Evolutionary conservation across 202 grass and related monocot species (phyloP).

Genomic region (Elaeis oleifera): DNA sequence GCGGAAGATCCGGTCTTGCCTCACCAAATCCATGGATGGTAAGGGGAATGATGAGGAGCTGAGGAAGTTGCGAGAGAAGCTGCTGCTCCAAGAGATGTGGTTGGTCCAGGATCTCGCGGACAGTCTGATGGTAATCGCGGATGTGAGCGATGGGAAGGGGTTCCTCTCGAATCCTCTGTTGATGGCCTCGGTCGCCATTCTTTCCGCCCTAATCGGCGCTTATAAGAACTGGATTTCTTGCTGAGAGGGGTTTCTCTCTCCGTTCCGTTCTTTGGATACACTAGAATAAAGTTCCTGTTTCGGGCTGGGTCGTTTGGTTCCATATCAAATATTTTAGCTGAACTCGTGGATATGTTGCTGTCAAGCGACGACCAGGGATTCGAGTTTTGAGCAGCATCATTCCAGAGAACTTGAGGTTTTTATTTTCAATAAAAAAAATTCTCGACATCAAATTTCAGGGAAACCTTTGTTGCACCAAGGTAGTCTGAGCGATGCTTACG

Average conservation of each 20-base stretch:
- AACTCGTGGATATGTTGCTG: too few species aligned
- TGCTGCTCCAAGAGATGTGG: slow-evolving; percentile 59
- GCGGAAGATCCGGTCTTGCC: slow-evolving; percentile 36
- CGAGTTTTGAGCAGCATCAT: too few species aligned
- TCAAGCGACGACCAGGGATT: too few species aligned
- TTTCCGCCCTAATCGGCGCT: slow-evolving; percentile 71
- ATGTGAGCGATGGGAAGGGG: slow-evolving; percentile 52
- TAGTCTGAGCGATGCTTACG: too few species aligned
- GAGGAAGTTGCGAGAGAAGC: slow-evolving; percentile 36
- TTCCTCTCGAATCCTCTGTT: slow-evolving; percentile 44
- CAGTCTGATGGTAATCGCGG: slow-evolving; percentile 67
- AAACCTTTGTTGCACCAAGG: too few species aligned
- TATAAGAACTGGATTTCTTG: slow-evolving; percentile 62
- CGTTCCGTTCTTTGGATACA: background rate
- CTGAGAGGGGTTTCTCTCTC: background rate
- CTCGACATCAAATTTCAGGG: too few species aligned
- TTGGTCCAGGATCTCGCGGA: slow-evolving; percentile 76
- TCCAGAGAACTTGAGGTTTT: too few species aligned
- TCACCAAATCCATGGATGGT: slow-evolving; percentile 17
- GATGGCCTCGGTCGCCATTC: slow-evolving; percentile 61
- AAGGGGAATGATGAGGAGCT: slow-evolving; percentile 27
- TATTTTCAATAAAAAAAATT: too few species aligned
- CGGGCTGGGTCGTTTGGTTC: too few species aligned
- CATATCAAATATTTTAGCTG: too few species aligned
- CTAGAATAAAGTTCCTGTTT: background rate